These are phyloP conservation scores for Incumbomyces delicatus DNA, from an alignment of 2,329 filamentous ascomycete species.

Conservation along the genomic window DNA sequence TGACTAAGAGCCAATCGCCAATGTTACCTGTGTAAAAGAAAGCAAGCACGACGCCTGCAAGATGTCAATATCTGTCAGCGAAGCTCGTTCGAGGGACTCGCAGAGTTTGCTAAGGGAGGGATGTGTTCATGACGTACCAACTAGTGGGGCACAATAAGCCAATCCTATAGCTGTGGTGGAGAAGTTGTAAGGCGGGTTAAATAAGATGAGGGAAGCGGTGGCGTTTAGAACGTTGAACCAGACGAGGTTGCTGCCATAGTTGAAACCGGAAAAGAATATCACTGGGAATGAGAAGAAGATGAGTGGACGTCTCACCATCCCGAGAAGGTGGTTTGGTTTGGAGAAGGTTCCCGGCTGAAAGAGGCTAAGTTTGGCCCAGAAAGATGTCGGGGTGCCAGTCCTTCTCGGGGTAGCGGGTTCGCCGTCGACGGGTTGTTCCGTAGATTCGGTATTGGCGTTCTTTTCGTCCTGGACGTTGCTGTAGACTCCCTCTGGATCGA, in stretches of 20 bases:
- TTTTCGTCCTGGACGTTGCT: too few relatives aligned
- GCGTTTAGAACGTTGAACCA: conserved; percentile 38
- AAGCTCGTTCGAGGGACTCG: too few relatives aligned
- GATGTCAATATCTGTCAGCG: too few relatives aligned
- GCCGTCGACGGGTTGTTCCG: too few relatives aligned
- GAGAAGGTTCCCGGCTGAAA: too few relatives aligned
- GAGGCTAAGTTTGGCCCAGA: too few relatives aligned
- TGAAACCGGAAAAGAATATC: conserved; percentile 31
- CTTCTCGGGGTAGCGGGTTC: too few relatives aligned
- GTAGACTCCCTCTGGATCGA: too few relatives aligned
- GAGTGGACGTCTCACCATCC: conserved; percentile 16
- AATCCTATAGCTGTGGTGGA: conserved; percentile 29
- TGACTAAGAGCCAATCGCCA: conserved; percentile 21
- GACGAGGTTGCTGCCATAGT: conserved; percentile 30
- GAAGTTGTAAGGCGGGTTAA: conserved; percentile 29
- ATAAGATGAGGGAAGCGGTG: conserved; percentile 31
- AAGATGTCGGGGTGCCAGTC: too few relatives aligned
- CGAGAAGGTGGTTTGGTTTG: conserved; percentile 2
- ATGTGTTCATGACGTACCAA: conserved; percentile 2
- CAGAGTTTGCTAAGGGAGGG: too few relatives aligned
- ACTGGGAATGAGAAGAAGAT: conserved; percentile 25
- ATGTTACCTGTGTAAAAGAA: conserved; percentile 17
- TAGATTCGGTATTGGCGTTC: too few relatives aligned
- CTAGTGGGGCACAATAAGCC: conserved; percentile 25
- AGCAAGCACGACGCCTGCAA: conserved; percentile 7